Percentiles rank a stretch among this genome's conserved stretches.
Evolutionary conservation across 371 early-diverging fungal genomes (phyloP).

Genomic region (Mortierella sp.): DNA sequence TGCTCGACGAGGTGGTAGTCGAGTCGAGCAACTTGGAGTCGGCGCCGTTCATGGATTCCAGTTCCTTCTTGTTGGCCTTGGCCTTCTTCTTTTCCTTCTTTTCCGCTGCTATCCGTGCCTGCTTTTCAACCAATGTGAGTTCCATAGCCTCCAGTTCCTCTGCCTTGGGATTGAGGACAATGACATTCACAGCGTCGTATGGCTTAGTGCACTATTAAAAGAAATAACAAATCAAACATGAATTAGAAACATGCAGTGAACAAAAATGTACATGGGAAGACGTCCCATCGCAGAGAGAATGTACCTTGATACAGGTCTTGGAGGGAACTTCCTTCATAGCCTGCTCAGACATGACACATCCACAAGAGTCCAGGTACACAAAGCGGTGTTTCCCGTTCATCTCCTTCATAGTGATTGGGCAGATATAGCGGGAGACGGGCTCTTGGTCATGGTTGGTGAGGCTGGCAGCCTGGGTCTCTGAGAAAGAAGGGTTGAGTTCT

Average conservation of each 20-base stretch:
- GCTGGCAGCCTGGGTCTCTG: slow-evolving; percentile 57
- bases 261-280: not conserved
- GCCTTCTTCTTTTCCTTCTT: slow-evolving; percentile 64
- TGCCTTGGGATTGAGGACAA: slow-evolving; percentile 84
- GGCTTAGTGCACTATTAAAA: slow-evolving; percentile 76
- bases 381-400: slow-evolving; percentile 94
- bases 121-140: slow-evolving; percentile 69
- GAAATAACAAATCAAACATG: not conserved
- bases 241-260: not conserved
- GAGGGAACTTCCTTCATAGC: slow-evolving; percentile 85
- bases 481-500: slow-evolving; percentile 79
- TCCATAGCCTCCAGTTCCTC: slow-evolving; percentile 74
- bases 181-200: slow-evolving; percentile 71
- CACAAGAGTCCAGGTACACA: slow-evolving; percentile 85
- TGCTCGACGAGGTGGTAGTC: slow-evolving; percentile 25
- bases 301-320: slow-evolving; percentile 70
- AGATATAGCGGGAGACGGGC: slow-evolving; percentile 79
- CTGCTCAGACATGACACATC: slow-evolving; percentile 91
- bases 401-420: slow-evolving; percentile 94
- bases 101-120: slow-evolving; percentile 70
- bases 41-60: slow-evolving; percentile 50
- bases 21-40: slow-evolving; percentile 31
- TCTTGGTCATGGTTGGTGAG: slow-evolving; percentile 64
- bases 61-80: slow-evolving; percentile 61
- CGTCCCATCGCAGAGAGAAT: not conserved